Percentiles rank a stretch among this genome's conserved stretches.
Conservation (phyloP, 2,329 filamentous ascomycete genomes). For the Polychaeton citri region DNA sequence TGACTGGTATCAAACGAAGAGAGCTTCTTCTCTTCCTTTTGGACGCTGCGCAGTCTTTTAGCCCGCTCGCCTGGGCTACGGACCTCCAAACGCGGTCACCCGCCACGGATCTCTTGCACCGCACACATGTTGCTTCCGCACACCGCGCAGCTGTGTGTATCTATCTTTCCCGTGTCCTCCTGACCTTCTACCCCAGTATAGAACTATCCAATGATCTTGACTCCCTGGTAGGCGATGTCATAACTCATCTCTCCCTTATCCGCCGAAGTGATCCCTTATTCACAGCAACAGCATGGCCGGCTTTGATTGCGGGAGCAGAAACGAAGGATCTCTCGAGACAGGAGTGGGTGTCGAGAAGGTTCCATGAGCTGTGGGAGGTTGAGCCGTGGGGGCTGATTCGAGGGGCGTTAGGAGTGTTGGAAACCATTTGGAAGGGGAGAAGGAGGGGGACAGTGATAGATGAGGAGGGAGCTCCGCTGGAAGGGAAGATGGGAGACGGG, state of each 20-base stretch:
- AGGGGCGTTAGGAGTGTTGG: conserved; percentile 22
- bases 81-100: conserved; percentile 21
- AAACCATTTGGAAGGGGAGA: conserved; percentile 19
- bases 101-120: conserved; percentile 20
- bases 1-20: too few species aligned
- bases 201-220: not conserved
- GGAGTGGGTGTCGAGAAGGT: conserved; percentile 38
- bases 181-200: conserved; percentile 8
- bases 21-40: not conserved
- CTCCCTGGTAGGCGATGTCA: conserved; percentile 35
- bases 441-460: too few species aligned
- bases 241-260: conserved; percentile 38
- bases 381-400: conserved; percentile 26
- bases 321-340: conserved; percentile 34
- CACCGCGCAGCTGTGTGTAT: conserved; percentile 28
- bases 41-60: conserved; percentile 1
- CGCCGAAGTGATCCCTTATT: conserved; percentile 38
- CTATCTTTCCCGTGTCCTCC: conserved; percentile 22
- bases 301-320: conserved; percentile 46
- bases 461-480: not conserved
- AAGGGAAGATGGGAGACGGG: not conserved
- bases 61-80: conserved; percentile 18
- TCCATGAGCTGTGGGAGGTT: conserved; percentile 20
- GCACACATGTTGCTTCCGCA: conserved; percentile 23
- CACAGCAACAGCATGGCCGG: conserved; percentile 48